Evolutionary conservation across 768 basidiomycete species (phyloP), one percentile per base, ranked within the genome.

Genomic region (Hygrophorus russula): DNA sequence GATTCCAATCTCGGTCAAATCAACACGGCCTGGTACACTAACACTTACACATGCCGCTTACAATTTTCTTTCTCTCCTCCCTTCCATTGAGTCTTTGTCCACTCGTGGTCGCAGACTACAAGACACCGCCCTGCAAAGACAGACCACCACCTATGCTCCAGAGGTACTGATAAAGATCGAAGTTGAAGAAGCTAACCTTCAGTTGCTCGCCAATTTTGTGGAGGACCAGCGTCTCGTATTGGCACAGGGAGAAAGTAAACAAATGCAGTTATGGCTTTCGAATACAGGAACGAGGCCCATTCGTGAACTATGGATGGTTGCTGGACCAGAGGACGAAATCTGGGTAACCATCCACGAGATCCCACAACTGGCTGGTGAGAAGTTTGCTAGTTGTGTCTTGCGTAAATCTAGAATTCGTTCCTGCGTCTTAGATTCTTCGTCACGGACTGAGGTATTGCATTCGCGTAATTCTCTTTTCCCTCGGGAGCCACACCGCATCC

Each of bases 81-180:
- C 83, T 2, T 67, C 70, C 18, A 67, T 57, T 0, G 91, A 93
- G 57, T 63, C 77, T 1, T 68, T 92, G 2, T 67, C 75, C 7
- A 69, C 68, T 28, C 80, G 77, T n/a, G 91, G 92, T 11, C 75
- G 69, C 36, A 68, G 91, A 40, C 65, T 96, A 9, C 78, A 92
- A 41, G 75, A 78, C 42, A 91, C 90, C 2, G 69, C 73, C 24
- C 63, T 72, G 11, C 85, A 93, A 51, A 67, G 80, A 36, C 76
- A 81, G 49, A 68, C 58, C 20, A 76, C 76, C 9, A 74, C 76
- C 2, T 93, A 94, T 56, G 81, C 78, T 8, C 70, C 78, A 8
- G 82, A 94, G 55, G 58, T 73, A 5, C 52, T 73, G 27, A 68
- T 87, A 50, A 66, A 64, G 29, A 66, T 83, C 4, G 67, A 76